These are phyloP conservation scores for Comarum palustre DNA, from an alignment of 306 rosid species.

Conservation along the genomic window DNA sequence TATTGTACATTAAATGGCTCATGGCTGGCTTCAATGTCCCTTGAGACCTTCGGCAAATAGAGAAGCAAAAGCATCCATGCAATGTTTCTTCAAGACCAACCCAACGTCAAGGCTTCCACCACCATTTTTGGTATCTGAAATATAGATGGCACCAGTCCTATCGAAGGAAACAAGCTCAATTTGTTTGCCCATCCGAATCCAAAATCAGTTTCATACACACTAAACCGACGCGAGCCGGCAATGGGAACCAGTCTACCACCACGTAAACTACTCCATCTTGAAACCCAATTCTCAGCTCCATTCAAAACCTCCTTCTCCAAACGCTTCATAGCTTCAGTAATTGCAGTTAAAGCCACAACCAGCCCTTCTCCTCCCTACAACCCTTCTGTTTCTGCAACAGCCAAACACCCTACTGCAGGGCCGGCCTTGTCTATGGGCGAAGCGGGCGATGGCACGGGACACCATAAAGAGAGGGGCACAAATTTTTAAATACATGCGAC, in stretches of 20 bases:
- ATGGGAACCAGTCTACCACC: neutral
- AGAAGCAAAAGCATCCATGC: constrained; percentile 25
- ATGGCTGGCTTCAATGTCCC: too few species aligned
- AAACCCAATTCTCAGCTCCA: constrained; percentile 29
- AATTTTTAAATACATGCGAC: too few species aligned
- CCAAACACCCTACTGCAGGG: neutral
- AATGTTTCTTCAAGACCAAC: constrained; percentile 7
- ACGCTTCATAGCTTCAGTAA: neutral
- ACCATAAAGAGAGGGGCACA: too few species aligned
- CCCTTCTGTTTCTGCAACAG: neutral
- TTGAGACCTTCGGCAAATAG: constrained; percentile 13
- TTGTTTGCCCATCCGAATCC: constrained; percentile 46
- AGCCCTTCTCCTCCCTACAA: constrained; percentile 25
- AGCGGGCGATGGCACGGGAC: too few species aligned
- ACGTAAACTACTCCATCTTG: neutral
- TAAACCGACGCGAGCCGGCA: constrained; percentile 41
- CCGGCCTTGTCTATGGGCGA: too few species aligned
- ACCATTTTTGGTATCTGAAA: constrained; percentile 19
- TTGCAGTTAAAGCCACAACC: neutral
- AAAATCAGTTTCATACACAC: constrained; percentile 28
- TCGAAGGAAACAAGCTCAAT: constrained; percentile 23
- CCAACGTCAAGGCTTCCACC: constrained; percentile 32
- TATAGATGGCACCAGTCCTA: neutral
- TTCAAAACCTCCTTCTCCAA: neutral
- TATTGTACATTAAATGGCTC: too few species aligned